Percentiles rank a stretch among this genome's conserved stretches.
Evolutionary conservation across 2,329 filamentous ascomycete species (phyloP).

Genomic region (Colletotrichum sp.): DNA sequence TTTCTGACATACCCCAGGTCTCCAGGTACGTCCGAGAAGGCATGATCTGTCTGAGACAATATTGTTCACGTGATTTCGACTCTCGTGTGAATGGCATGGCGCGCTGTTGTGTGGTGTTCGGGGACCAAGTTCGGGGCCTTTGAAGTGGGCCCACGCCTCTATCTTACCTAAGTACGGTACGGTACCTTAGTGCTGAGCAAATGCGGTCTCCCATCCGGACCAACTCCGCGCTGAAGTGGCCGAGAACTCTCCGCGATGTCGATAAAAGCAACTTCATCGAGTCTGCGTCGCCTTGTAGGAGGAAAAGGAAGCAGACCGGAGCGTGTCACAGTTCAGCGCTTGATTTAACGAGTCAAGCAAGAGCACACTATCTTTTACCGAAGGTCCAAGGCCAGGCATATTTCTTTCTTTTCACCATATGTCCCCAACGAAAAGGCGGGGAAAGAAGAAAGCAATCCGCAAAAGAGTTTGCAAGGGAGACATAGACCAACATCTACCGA

Average conservation of each 20-base stretch:
- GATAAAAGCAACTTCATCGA: neutral
- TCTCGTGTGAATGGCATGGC: neutral
- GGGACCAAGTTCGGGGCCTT: neutral
- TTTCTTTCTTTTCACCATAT: neutral
- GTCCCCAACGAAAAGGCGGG: neutral
- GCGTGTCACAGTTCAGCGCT: neutral
- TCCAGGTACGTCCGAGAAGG: neutral
- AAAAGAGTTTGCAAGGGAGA: conserved; percentile 15
- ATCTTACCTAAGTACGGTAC: neutral
- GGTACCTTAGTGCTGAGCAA: neutral
- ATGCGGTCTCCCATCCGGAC: neutral
- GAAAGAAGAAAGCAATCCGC: conserved; percentile 22
- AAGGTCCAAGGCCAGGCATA: neutral
- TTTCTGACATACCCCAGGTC: neutral
- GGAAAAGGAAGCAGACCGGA: neutral
- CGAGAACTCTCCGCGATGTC: conserved; percentile 9
- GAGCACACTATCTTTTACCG: neutral
- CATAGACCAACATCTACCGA: neutral
- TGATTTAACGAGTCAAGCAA: neutral
- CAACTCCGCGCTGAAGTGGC: conserved; percentile 1
- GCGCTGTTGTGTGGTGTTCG: neutral
- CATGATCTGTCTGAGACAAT: neutral
- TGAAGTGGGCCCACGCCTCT: neutral
- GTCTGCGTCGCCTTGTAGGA: neutral
- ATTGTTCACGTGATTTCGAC: neutral